These are phyloP conservation scores for Leavenworthia alabamica DNA, from an alignment of 345 rosid genomes.

Conservation along the genomic window DNA sequence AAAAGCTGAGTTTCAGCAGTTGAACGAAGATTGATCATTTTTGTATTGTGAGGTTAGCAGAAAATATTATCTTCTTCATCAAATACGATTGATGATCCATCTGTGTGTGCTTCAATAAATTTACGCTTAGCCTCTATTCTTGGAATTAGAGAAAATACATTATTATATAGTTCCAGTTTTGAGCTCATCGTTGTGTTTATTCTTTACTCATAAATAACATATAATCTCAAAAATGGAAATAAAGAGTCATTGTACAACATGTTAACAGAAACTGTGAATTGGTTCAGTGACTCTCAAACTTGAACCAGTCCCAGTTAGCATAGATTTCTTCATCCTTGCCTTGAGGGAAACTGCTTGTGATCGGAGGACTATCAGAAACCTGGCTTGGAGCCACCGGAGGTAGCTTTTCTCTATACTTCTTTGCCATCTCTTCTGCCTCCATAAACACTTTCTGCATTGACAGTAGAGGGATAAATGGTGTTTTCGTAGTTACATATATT, in stretches of 20 bases:
- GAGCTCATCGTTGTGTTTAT: background rate
- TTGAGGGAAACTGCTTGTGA: conserved; percentile 33
- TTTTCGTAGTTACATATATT: background rate
- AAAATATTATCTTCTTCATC: background rate
- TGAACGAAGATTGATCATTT: conserved; percentile 47
- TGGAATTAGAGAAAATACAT: background rate
- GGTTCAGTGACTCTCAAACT: conserved; percentile 44
- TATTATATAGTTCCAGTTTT: background rate
- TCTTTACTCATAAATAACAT: conserved; percentile 20
- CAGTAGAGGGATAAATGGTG: background rate
- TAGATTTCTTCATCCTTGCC: conserved; percentile 48
- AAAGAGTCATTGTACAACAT: conserved; percentile 10
- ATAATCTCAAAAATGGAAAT: conserved; percentile 4
- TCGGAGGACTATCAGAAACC: conserved; percentile 31
- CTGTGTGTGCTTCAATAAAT: conserved; percentile 11
- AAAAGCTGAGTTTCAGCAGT: conserved; percentile 80
- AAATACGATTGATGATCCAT: background rate
- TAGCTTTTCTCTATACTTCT: conserved; percentile 58
- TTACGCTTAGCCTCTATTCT: background rate
- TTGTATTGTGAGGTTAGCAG: conserved; percentile 16
- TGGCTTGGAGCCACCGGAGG: conserved; percentile 22
- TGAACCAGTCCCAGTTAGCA: conserved; percentile 94
- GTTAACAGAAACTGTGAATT: background rate
- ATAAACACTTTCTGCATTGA: conserved; percentile 54
- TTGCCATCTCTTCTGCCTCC: conserved; percentile 88